These are phyloP conservation scores for Epichloe festucae DNA, from an alignment of 2,329 filamentous ascomycete species.

Conservation along the genomic window DNA sequence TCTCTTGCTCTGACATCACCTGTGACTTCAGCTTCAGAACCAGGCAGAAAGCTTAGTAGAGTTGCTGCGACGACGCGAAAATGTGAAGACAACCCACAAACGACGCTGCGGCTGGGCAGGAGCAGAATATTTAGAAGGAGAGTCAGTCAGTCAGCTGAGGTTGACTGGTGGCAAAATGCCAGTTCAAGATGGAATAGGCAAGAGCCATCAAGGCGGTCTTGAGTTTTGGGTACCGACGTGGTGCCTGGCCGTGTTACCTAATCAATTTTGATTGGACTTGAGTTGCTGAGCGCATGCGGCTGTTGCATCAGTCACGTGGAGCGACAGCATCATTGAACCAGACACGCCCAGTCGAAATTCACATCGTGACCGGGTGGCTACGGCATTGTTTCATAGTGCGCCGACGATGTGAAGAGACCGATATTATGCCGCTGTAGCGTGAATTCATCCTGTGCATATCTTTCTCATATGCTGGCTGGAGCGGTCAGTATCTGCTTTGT, in stretches of 20 bases:
- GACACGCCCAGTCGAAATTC: background rate
- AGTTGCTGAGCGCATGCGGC: background rate
- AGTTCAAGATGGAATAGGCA: constrained; percentile 2
- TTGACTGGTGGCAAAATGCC: constrained; percentile 4
- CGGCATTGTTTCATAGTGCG: background rate
- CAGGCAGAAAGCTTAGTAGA: background rate
- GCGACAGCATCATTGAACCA: background rate
- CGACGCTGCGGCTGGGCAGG: background rate
- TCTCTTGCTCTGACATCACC: background rate
- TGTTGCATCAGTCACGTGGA: background rate
- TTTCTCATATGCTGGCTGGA: no score
- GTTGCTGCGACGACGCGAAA: background rate
- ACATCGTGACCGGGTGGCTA: background rate
- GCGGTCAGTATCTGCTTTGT: no score
- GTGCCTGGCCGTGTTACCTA: constrained; percentile 5
- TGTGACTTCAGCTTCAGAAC: background rate
- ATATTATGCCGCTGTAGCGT: no score
- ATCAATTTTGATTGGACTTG: constrained; percentile 4
- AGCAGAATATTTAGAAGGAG: background rate
- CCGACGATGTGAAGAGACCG: no score
- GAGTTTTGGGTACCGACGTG: constrained; percentile 7
- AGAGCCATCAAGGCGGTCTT: background rate
- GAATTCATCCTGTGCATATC: no score
- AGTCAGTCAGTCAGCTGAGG: background rate
- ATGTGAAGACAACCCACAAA: background rate